Percentiles rank a stretch among this genome's conserved stretches.
phyloP scores from a whole-genome alignment of 2,329 filamentous ascomycete genomes.

The Arthrocladium fulminans region DNA sequence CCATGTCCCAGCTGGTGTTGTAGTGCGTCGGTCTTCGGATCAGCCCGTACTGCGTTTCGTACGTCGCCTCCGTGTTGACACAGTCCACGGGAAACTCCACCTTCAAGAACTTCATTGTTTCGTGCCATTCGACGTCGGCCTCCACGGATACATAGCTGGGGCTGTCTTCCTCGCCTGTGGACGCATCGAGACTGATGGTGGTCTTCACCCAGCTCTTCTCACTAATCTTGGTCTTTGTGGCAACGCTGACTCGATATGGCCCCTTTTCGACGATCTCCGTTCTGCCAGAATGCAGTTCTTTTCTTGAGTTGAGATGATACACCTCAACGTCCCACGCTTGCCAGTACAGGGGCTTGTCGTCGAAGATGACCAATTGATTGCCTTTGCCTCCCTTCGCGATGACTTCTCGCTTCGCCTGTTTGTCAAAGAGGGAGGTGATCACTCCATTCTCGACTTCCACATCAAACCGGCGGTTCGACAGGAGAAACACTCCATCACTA shows the following conservation, averaged over 20 bases:
- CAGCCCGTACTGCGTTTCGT: slow-evolving; percentile 90
- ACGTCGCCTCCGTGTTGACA: slow-evolving; percentile 81
- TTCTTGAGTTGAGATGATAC: slow-evolving; percentile 79
- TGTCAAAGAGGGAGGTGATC: slow-evolving; percentile 78
- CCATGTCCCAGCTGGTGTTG: slow-evolving; percentile 96
- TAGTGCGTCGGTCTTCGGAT: slow-evolving; percentile 88
- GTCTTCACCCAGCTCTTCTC: slow-evolving; percentile 78
- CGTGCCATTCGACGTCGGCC: slow-evolving; percentile 90
- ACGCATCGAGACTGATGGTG: slow-evolving; percentile 68
- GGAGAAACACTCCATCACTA: slow-evolving; percentile 57
- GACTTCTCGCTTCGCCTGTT: slow-evolving; percentile 63
- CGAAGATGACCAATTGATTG: slow-evolving; percentile 88
- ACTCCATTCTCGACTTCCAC: slow-evolving; percentile 65
- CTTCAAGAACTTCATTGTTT: slow-evolving; percentile 96
- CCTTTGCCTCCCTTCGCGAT: slow-evolving; percentile 65
- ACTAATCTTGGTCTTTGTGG: slow-evolving; percentile 80
- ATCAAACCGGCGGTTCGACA: slow-evolving; percentile 68
- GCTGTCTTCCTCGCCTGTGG: slow-evolving; percentile 46
- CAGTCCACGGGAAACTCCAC: slow-evolving; percentile 95
- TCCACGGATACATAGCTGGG: slow-evolving; percentile 67
- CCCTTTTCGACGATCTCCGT: slow-evolving; percentile 64
- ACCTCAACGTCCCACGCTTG: slow-evolving; percentile 98
- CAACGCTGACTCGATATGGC: slow-evolving; percentile 67
- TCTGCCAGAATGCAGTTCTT: slow-evolving; percentile 60
- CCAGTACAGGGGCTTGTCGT: slow-evolving; percentile 96